Conservation (phyloP, 257 asterid species). For the Petunia axillaris region DNA sequence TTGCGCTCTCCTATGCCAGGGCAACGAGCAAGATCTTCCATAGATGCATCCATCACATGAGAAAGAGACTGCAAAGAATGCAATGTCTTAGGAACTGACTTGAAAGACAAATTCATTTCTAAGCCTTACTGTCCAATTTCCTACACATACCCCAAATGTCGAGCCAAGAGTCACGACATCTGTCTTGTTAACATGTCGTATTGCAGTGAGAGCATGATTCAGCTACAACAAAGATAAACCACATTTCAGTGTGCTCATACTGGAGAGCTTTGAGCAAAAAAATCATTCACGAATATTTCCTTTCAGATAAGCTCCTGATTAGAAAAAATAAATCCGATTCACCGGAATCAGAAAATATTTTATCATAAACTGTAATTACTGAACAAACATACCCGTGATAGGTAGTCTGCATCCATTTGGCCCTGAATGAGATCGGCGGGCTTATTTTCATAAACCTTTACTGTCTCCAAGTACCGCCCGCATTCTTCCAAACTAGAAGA, state of each 20-base stretch:
- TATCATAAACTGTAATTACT: background rate
- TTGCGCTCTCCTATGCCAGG: slow-evolving; percentile 98
- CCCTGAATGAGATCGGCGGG: slow-evolving; percentile 98
- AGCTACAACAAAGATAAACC: slow-evolving; percentile 46
- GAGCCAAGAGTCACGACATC: slow-evolving; percentile 98
- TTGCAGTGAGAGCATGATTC: slow-evolving; percentile 85
- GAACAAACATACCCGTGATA: slow-evolving; percentile 65
- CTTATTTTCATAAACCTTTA: slow-evolving; percentile 93
- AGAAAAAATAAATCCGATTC: background rate
- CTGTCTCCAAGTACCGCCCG: slow-evolving; percentile 93
- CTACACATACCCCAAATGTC: slow-evolving; percentile 82
- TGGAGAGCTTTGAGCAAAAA: background rate
- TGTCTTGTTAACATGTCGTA: slow-evolving; percentile 97
- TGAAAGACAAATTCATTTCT: background rate
- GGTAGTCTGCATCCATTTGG: slow-evolving; percentile 92
- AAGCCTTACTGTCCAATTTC: slow-evolving; percentile 9
- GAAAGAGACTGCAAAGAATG: slow-evolving; percentile 68
- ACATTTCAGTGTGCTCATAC: slow-evolving; percentile 26
- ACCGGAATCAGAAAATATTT: background rate
- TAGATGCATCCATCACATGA: slow-evolving; percentile 92
- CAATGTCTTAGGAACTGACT: slow-evolving; percentile 1
- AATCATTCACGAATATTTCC: background rate
- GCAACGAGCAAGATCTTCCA: slow-evolving; percentile 99
- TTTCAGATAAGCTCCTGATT: background rate
- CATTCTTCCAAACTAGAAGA: slow-evolving; percentile 89